Evolutionary conservation across 2,329 filamentous ascomycete species (phyloP), one percentile per base, ranked within the genome.

Genomic region (Tolypocladium cylindrosporum): DNA sequence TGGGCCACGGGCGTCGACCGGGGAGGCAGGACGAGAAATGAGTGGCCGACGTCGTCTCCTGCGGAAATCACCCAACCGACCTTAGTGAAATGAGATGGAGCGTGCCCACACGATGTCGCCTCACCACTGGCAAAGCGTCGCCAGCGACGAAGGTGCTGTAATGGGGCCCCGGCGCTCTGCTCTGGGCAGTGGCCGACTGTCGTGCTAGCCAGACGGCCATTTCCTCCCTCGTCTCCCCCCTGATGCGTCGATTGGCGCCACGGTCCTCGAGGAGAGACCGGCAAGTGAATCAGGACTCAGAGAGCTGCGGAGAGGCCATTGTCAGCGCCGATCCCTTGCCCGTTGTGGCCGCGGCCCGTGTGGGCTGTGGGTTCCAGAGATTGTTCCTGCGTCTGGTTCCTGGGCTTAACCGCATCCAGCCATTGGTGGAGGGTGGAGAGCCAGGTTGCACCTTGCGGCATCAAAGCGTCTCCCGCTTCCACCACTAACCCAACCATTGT

Each of bases 321-420:
- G 27, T 27, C 45, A 34, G 45, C 31, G 48, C 48, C 43, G 56
- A 62, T 63, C 58, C 58, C 43, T 58, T 58, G 57, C 61, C 58
- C 52, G 57, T 58, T 61, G 59, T 27, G 51, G 55, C 19, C 48
- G 34, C 55, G 39, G 45, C 45, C 57, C 57, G 50, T n/a, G 27
- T n/a, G 37, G 31, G 31, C 1, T 55, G 64, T 64, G 66, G 67
- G 66, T 62, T 36, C 56, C 31, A 55, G 61, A 66, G 62, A 68
- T 69, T 61, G 58, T 59, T 63, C 51, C 48, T 55, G 48, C 67
- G 61, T 70, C 65, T 67, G 61, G 58, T 59, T 63, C 51, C 48
- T 55, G 51, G 60, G 58, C 60, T 57, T 57, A 50, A 24, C 50
- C 56, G 36, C 21, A n/a, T 55, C 37, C 21, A 31, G 53, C 27